Evolutionary conservation across 2,329 filamentous ascomycete species (phyloP), one percentile per base, ranked within the genome.

Genomic region (Tolypocladium album): DNA sequence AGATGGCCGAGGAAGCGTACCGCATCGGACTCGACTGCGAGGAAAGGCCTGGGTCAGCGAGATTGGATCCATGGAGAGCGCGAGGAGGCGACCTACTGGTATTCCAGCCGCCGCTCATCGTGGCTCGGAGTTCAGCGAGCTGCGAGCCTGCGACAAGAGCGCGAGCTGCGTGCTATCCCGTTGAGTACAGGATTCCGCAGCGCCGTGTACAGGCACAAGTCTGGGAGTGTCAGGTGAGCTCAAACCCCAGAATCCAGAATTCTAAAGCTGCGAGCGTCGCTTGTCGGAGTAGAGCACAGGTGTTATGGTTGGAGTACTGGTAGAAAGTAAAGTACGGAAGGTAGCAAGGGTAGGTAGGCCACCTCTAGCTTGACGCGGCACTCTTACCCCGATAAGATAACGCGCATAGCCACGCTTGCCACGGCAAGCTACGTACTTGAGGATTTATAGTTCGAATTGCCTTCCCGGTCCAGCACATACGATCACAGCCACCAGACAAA

Each of bases 61-160:
- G 47, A 11, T 34, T 50, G 45, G 27, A 40, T 53, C 22, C 13
- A 55, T 58, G 39, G 45, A 56, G 22, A 27, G 31, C 20, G 45
- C 58, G 27, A 20, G 42, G 39, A 60, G 56, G 59, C 57, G 58
- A 74, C 82, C 72, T 72, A 86, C 85, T 97, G 45, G 93, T 97
- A 75, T 95, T 96, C 93, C 93, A 97, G 64, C 93, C 92, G 67
- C 87, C 89, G 76, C 88, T 89, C 85, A 87, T 88, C 58, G 58
- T 68, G 61, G 62, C 63, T 24, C 8, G 13, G 22, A n/a, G n/a
- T 6, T 53, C 20, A n/a, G 27, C 27, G 45, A 50, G 27, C 27
- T 31, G 27, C 27, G 27, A 31, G 27, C 22, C 24, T n/a, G 50
- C 50, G 31, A 22, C 31, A 15, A 55, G 50, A 36, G 11, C 31